Base-by-base conservation (phyloP, 1,284 basidiomycete genomes). In the Moesziomyces globuligerus region DNA sequence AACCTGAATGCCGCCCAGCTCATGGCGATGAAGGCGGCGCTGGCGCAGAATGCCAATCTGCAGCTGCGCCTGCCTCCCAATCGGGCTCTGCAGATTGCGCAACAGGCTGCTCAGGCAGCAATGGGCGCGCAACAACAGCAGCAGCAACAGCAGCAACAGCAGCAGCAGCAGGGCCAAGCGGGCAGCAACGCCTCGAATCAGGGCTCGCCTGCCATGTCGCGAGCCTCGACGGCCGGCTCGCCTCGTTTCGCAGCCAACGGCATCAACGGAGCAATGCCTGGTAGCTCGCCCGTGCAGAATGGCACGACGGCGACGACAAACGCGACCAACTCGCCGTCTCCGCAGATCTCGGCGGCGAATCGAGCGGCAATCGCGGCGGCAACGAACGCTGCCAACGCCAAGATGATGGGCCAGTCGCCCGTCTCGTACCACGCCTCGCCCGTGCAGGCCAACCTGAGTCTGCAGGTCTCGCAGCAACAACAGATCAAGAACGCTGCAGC, bases 1-100 rank as follows among this genome's bases (percentile, higher is more conserved):
- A 69, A 69, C 29, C 45, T 51, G 11, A 52, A 34, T n/a, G 46
- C 61, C 9, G 71, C 71, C n/a, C 73, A 75, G 56, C 48, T 75
- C 32, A 69, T 73, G 59, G 73, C 73, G 7, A 75, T 75, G 69
- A 75, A 75, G 57, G 69, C 73, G 17, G 73, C 70, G 10, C 36
- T 75, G 34, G 66, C 70, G 20, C 60, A 68, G 48, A 70, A 74
- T n/a, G 56, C 62, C 40, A 72, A 72, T 24, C 53, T 75, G 48
- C 59, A 75, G 15, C 40, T 75, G 36, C 62, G 65, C 23, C 47
- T 75, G 41, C 73, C 73, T 49, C 73, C 70, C n/a, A 75, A 68
- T 44, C 59, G 71, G 23, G 70, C 70, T 24, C 40, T 75, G 53
- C 66, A 74, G 48, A 71, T 74, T 15, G 72, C 72, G 7, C 72